Evolutionary conservation across 148 eudicot genomes (phyloP), one percentile per base, ranked within the genome.

Genomic region (Cornus kousa): DNA sequence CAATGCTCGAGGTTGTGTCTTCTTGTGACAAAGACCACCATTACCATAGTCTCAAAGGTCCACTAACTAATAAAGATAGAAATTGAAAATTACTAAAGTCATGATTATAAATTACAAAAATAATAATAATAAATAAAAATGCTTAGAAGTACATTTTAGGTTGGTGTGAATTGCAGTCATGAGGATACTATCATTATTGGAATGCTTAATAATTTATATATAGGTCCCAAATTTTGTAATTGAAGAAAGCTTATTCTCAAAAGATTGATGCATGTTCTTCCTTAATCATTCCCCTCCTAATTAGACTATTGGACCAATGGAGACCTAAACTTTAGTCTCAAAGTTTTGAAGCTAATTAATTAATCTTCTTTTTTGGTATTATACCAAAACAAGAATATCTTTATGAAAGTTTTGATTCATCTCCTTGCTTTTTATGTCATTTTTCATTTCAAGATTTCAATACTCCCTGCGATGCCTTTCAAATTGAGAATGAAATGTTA

Each of bases 1-100:
- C 85, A 79, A 64, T 74, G 82, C 85, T 83, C 82, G 82, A 83
- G 85, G 82, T 76, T 20, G 67, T 11, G 28, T 67, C 79, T 46
- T 33, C 12, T 22, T 43, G 78, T 73, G 81, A 82, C 84, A 82
- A 73, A 33, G 74, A 74, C 81, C 20, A 73, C 68, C 81, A 70
- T 70, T 71, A 53, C 59, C 16, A 53, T 53, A 16, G 19, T 53
- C 4, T 53, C 19, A 16, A 53, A 53, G 53, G 53, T 48, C 7
- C 7, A 48, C 12, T 48, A 4, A 1, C 1, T 53, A 53, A 11
- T 16, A 53, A 13, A 3, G 59, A 16, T 2, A 53, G 59, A 11
- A 3, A 53, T 16, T 53, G 59, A 43, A 43, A 6, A 43, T 43
- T 43, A 43, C 4, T 43, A 43, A 43, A 43, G 8, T 7, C 48